Evolutionary conservation across 441 rosid genomes (phyloP).

Genomic region (Populus hybrid): DNA sequence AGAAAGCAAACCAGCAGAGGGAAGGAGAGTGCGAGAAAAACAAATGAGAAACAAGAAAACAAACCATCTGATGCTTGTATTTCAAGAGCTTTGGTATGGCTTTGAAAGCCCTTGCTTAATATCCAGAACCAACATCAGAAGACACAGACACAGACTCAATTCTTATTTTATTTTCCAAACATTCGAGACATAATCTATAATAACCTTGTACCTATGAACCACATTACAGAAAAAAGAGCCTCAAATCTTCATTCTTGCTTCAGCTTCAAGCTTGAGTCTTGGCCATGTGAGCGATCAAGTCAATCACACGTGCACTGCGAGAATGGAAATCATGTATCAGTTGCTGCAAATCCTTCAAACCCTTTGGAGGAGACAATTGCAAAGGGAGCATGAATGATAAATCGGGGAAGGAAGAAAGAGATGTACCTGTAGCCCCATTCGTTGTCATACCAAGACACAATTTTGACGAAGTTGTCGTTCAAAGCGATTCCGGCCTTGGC

Average conservation of each 20-base stretch:
- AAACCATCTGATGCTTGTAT: too few species aligned
- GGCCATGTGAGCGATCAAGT: constrained; percentile 75
- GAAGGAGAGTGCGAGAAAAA: too few species aligned
- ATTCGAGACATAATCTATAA: too few species aligned
- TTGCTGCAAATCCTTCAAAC: not conserved
- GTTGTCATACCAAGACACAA: constrained; percentile 80
- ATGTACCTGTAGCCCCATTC: constrained; percentile 88
- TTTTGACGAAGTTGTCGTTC: constrained; percentile 56
- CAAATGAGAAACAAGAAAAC: too few species aligned
- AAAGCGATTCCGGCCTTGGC: constrained; percentile 83
- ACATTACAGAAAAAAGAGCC: not conserved
- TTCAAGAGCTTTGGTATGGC: too few species aligned
- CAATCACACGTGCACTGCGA: constrained; percentile 63
- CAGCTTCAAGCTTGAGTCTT: constrained; percentile 22
- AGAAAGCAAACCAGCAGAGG: too few species aligned
- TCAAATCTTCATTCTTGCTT: not conserved
- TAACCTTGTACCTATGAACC: not conserved
- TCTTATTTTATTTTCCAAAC: too few species aligned
- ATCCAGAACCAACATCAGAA: too few species aligned
- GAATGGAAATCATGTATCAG: not conserved
- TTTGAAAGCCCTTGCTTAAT: too few species aligned
- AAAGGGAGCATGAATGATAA: not conserved
- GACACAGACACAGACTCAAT: too few species aligned
- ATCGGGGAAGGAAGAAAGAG: not conserved
- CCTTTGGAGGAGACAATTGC: not conserved